These are phyloP conservation scores for Lachnellula arida DNA, from an alignment of 2,329 filamentous ascomycete species.

Conservation along the genomic window DNA sequence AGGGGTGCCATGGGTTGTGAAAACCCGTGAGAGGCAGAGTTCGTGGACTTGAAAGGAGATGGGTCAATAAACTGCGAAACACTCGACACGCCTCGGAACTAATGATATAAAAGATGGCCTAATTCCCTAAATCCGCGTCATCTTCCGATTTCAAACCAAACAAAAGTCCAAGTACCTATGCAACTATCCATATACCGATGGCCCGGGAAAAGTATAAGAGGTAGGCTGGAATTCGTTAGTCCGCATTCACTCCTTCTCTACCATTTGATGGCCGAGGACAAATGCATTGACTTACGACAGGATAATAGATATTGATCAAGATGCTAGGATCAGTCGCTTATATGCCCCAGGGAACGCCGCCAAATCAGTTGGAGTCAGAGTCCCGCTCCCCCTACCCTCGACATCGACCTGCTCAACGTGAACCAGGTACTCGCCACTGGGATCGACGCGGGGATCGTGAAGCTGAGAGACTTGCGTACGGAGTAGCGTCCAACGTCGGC, in stretches of 20 bases:
- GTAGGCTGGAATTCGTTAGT: conserved; percentile 4
- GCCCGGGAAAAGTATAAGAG: conserved; percentile 10
- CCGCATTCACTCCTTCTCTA: too few relatives aligned
- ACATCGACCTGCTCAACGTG: conserved; percentile 36
- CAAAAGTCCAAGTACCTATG: conserved; percentile 9
- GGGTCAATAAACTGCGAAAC: conserved; percentile 19
- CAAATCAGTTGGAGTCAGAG: conserved; percentile 29
- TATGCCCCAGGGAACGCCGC: conserved; percentile 34
- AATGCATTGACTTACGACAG: conserved; percentile 21
- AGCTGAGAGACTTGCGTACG: too few relatives aligned
- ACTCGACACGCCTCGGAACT: too few relatives aligned
- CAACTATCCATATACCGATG: conserved; percentile 5
- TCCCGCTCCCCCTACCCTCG: conserved; percentile 35
- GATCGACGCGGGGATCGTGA: conserved; percentile 14
- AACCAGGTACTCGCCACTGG: conserved; percentile 34
- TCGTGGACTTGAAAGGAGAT: conserved; percentile 17
- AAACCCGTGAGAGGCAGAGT: conserved; percentile 15
- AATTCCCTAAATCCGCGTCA: conserved; percentile 32
- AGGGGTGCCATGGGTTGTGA: conserved; percentile 20
- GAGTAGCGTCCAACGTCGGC: not conserved
- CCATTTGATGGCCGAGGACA: not conserved
- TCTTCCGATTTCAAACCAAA: conserved; percentile 33
- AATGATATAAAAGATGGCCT: too few relatives aligned
- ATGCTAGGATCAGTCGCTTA: conserved; percentile 28
- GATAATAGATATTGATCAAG: conserved; percentile 31